Percentiles rank a stretch among this genome's conserved stretches.
Conservation (phyloP, 1,139 yeast genomes). For the Ashbya aceris region DNA sequence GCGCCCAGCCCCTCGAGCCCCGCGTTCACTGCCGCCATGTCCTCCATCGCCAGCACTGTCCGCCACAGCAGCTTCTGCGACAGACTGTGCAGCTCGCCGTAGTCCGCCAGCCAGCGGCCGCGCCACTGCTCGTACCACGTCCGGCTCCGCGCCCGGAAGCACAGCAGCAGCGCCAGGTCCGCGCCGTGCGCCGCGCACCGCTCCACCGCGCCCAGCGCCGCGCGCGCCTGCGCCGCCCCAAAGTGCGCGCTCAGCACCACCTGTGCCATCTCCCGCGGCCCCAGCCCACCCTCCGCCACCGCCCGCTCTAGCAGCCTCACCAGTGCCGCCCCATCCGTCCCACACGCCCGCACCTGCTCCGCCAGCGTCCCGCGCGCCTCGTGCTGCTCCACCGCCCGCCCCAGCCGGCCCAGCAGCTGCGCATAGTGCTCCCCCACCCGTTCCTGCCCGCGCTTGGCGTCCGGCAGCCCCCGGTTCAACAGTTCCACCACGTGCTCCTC, state of each 20-base stretch:
- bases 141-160: constrained; percentile 11
- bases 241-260: constrained; percentile 4
- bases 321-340: constrained; percentile 11
- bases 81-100: constrained; percentile 14
- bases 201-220: constrained; percentile 6
- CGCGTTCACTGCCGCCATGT: constrained; percentile 5
- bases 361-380: constrained; percentile 6
- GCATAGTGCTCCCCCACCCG: constrained; percentile 25
- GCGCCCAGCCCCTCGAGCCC: constrained; percentile 5
- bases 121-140: constrained; percentile 16
- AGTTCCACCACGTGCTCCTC: constrained; percentile 22
- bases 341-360: constrained; percentile 7
- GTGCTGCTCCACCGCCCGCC: constrained; percentile 17
- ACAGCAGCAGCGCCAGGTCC: constrained; percentile 19
- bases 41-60: constrained; percentile 10
- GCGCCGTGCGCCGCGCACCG: constrained; percentile 7
- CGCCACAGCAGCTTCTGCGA: constrained; percentile 26
- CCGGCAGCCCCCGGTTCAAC: constrained; percentile 24
- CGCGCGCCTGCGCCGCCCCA: constrained; percentile 5
- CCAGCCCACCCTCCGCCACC: constrained; percentile 11
- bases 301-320: constrained; percentile 18
- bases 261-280: constrained; percentile 4
- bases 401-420: constrained; percentile 20
- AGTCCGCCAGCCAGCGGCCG: constrained; percentile 16
- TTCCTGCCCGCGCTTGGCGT: constrained; percentile 15